Evolutionary conservation across 345 rosid genomes (phyloP).

Genomic region (Salix exigua): DNA sequence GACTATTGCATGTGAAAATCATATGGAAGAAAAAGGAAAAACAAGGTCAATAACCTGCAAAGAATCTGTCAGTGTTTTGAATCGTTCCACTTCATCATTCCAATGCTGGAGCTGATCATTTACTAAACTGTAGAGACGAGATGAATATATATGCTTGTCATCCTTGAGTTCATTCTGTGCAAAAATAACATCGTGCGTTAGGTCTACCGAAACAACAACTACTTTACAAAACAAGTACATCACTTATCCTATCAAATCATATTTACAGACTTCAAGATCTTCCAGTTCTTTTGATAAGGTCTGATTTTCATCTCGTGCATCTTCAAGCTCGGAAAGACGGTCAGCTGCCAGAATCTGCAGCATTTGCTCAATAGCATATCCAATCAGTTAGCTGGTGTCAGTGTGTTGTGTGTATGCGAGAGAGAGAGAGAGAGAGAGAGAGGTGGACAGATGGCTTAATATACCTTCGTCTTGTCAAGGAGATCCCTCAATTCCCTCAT

Average conservation of each 20-base stretch:
- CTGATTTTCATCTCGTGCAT: conserved; percentile 60
- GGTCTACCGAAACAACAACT: conserved; percentile 2
- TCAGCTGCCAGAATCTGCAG: conserved; percentile 70
- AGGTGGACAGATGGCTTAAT: background rate
- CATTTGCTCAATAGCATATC: conserved; percentile 22
- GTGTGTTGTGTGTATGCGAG: background rate
- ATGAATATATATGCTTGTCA: conserved; percentile 64
- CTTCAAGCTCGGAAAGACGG: conserved; percentile 81
- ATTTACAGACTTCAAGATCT: conserved; percentile 58
- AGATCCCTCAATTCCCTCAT: conserved; percentile 73
- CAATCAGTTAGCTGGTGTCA: background rate
- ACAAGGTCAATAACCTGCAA: conserved; percentile 59
- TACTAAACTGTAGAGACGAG: conserved; percentile 58
- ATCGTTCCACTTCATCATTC: conserved; percentile 69
- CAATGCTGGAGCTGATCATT: conserved; percentile 81
- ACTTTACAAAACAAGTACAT: conserved; percentile 10
- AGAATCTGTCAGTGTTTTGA: conserved; percentile 54
- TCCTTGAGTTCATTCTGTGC: conserved; percentile 73
- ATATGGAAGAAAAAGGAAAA: conserved; percentile 13
- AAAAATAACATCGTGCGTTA: conserved; percentile 19
- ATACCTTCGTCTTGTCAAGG: conserved; percentile 75
- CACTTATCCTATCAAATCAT: conserved; percentile 11
- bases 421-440: conserved; percentile 3
- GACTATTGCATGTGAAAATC: conserved; percentile 15
- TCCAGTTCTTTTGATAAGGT: conserved; percentile 64